Conservation (phyloP, 345 rosid species). For the Ceriops zippeliana region DNA sequence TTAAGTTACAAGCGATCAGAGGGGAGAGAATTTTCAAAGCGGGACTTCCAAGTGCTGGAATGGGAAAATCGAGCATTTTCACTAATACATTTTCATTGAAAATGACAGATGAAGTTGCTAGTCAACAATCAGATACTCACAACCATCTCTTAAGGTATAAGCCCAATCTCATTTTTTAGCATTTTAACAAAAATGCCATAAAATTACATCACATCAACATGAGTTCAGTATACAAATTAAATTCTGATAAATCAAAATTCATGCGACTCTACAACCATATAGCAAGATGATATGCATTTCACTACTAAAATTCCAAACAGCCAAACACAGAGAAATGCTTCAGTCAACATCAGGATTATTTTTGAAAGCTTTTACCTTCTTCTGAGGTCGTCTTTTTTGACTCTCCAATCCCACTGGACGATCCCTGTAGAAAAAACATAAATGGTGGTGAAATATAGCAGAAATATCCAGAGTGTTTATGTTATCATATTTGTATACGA, state of each 20-base stretch:
- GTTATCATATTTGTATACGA: background rate
- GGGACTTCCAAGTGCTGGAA: background rate
- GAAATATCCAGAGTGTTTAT: background rate
- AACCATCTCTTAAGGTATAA: background rate
- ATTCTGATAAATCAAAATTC: too few relatives aligned
- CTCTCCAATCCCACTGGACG: slow-evolving; percentile 59
- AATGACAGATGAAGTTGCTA: background rate
- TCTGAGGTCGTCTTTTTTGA: slow-evolving; percentile 46
- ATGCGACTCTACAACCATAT: too few relatives aligned
- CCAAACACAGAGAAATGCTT: background rate
- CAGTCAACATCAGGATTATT: background rate
- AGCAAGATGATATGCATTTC: too few relatives aligned
- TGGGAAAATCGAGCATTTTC: too few relatives aligned
- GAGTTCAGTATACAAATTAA: too few relatives aligned
- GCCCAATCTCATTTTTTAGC: background rate
- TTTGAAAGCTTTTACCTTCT: slow-evolving; percentile 48
- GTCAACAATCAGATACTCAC: background rate
- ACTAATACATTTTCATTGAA: too few relatives aligned
- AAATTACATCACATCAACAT: too few relatives aligned
- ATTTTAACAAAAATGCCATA: background rate
- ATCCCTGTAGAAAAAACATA: slow-evolving; percentile 43
- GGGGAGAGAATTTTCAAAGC: background rate
- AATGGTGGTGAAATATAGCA: slow-evolving; percentile 3
- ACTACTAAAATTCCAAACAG: too few relatives aligned
- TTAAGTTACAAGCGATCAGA: background rate